Evolutionary conservation across 2,329 filamentous ascomycete genomes (phyloP).

Genomic region (Diaporthe citri): DNA sequence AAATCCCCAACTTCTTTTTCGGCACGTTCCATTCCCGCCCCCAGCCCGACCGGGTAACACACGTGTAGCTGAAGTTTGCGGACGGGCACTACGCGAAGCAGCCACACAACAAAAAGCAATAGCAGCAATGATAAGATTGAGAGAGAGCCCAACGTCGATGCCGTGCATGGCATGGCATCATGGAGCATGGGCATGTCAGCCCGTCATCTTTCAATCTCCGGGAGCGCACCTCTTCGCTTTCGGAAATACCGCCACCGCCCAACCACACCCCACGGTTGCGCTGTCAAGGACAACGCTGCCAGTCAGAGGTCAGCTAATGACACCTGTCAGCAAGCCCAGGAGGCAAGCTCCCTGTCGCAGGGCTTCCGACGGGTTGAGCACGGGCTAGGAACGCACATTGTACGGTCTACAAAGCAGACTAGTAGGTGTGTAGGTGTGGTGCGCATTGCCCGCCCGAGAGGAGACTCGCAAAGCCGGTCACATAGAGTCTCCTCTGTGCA

Average conservation of each 20-base stretch:
- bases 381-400: slow-evolving; percentile 12
- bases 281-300: slow-evolving; percentile 21
- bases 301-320: slow-evolving; percentile 20
- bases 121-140: slow-evolving; percentile 21
- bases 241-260: slow-evolving; percentile 23
- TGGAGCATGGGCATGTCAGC: slow-evolving; percentile 3
- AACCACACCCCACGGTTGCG: slow-evolving; percentile 4
- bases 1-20: slow-evolving; percentile 23
- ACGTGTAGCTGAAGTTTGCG: slow-evolving; percentile 31
- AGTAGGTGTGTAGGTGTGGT: slow-evolving; percentile 1
- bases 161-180: slow-evolving; percentile 11
- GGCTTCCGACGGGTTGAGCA: slow-evolving; percentile 12
- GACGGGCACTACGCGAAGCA: slow-evolving; percentile 21
- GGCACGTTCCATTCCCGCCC: slow-evolving; percentile 29
- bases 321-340: slow-evolving; percentile 28
- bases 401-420: slow-evolving; percentile 18
- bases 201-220: slow-evolving; percentile 23
- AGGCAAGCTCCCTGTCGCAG: slow-evolving; percentile 19
- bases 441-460: slow-evolving; percentile 1
- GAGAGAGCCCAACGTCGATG: slow-evolving; percentile 26
- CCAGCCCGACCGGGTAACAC: slow-evolving; percentile 22
- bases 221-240: slow-evolving; percentile 13
- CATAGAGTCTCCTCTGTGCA: slow-evolving; percentile 26
- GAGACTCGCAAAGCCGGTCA: slow-evolving; percentile 2
- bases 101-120: slow-evolving; percentile 17